Evolutionary conservation across 2,329 filamentous ascomycete species (phyloP).

Genomic region (Chaetomiaceae sp.): DNA sequence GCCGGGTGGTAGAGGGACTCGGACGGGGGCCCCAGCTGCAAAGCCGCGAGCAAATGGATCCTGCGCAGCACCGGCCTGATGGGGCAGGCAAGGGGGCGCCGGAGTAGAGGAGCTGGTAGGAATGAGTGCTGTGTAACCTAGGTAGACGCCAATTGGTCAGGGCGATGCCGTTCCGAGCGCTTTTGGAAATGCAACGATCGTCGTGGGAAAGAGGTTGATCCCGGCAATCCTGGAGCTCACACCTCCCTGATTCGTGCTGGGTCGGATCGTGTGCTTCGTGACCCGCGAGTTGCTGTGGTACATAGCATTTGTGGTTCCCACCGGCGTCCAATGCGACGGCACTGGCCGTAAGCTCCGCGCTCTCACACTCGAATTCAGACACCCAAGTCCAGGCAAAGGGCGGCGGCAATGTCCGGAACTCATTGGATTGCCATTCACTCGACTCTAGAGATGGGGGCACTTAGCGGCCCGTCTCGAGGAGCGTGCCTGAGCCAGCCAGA

Average conservation of each 20-base stretch:
- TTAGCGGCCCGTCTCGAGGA: no score
- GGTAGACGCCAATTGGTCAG: constrained; percentile 8
- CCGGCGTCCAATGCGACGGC: neutral
- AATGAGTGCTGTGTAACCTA: neutral
- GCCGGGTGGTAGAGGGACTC: neutral
- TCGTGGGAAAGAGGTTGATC: neutral
- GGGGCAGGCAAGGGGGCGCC: constrained; percentile 1
- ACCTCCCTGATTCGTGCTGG: constrained; percentile 4
- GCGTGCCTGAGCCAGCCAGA: no score
- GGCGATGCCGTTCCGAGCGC: constrained; percentile 1
- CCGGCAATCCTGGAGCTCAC: constrained; percentile 1
- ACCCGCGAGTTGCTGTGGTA: no score
- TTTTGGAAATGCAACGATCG: neutral
- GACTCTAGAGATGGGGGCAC: no score
- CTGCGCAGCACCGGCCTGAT: neutral
- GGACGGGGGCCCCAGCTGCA: constrained; percentile 1
- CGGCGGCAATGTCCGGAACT: constrained; percentile 6
- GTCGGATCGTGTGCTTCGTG: no score
- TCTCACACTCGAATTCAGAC: neutral
- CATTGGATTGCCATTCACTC: no score
- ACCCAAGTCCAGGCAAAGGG: no score
- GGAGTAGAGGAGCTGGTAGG: neutral
- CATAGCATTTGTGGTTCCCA: constrained; percentile 9
- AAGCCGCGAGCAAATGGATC: constrained; percentile 1
- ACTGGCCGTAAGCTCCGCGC: neutral